Evolutionary conservation across 257 asterid species (phyloP), one percentile per base, ranked within the genome.

Genomic region (Penstemon barbatus): DNA sequence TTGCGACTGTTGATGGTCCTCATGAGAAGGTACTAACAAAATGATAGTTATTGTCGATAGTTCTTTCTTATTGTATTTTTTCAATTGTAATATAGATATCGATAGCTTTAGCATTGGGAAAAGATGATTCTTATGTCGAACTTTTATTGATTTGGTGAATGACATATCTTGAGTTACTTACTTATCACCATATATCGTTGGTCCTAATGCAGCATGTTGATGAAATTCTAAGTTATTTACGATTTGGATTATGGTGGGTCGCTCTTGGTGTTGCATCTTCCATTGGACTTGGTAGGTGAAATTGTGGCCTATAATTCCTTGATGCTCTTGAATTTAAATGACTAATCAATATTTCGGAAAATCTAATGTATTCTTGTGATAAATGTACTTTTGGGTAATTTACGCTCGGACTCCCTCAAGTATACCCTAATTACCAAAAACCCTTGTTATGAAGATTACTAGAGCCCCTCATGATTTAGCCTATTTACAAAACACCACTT

Each of bases 231-330:
- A 66, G 15, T 53, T 88, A 88, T 75, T n/a, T 86, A 42, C 84
- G 73, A 78, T 92, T 92, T 70, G 96, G 91, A 63, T 68, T 90
- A 40, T 92, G 98, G 98, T 92, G 98, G 98, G 65, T 90, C 60
- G 90, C 95, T 76, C 98, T 92, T 56, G 98, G 98, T 64, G 95
- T 92, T 73, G 98, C 97, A 58, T 92, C 98, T 77, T 92, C 98
- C 77, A 90, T 92, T 66, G 98, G 98, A 68, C 92, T 92, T 58
- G 98, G 97, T 92, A 84, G 72, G 93, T 40, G 48, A 25, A 39
- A 60, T 74, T 15, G 9, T 54, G 56, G 48, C 40, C 44, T 69
- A 52, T 50, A 43, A 8, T 76, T 49, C 59, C 57, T 57, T 67
- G 61, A 62, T 71, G 55, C 65, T 58, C 48, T 37, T 41, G 42